A percentile compares a stretch with the other conserved stretches of the same genome.
Evolutionary conservation across 176 grass and related monocot species (phyloP).

Genomic region (Carex myosuroides): DNA sequence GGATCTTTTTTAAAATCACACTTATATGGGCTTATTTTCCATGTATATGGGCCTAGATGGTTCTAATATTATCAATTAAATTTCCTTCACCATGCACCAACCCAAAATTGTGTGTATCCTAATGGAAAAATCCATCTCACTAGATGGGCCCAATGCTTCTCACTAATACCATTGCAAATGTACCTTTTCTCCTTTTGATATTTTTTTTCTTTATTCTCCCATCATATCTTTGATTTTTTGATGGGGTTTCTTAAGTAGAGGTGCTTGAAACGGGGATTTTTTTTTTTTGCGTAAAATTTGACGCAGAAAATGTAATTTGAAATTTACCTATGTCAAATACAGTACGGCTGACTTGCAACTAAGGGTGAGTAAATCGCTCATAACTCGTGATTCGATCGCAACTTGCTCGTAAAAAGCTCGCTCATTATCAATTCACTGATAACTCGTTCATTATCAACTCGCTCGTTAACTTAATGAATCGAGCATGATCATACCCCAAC

Average conservation of each 20-base stretch:
- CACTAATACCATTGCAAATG: neutral
- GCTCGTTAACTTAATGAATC: no score
- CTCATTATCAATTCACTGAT: no score
- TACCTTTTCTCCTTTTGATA: neutral
- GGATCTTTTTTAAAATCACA: neutral
- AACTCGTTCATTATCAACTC: no score
- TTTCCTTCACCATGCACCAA: neutral
- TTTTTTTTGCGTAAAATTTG: no score
- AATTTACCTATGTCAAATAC: neutral
- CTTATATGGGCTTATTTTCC: no score
- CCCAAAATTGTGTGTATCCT: neutral
- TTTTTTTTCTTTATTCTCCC: neutral
- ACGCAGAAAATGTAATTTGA: neutral
- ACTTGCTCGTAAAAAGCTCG: no score
- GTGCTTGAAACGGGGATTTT: no score
- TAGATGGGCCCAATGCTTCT: neutral
- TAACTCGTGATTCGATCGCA: no score
- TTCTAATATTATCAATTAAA: neutral
- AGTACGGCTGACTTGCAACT: neutral
- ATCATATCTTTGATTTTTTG: neutral
- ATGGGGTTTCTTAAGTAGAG: no score
- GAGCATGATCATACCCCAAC: no score
- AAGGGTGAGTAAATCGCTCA: no score
- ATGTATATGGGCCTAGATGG: neutral
- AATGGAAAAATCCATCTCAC: neutral